These are phyloP conservation scores for Entomophthora muscae DNA, from an alignment of 371 early-diverging fungal species.

Conservation along the genomic window DNA sequence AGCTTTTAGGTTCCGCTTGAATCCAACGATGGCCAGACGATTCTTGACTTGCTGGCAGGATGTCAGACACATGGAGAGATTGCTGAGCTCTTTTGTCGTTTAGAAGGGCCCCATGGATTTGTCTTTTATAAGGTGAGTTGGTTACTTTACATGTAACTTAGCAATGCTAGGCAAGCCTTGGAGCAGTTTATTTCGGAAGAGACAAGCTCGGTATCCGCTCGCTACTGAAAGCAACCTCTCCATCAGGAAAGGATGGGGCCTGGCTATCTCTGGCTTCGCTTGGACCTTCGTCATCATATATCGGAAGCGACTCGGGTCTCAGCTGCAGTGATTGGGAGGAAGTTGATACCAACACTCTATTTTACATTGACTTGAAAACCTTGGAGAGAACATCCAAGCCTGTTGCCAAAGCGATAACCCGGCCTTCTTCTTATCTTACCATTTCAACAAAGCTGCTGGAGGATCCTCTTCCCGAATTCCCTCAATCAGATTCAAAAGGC, in stretches of 20 bases:
- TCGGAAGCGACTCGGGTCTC: neutral
- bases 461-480: neutral
- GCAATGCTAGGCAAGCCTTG: neutral
- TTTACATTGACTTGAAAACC: neutral
- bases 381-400: neutral
- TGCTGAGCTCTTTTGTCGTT: constrained; percentile 22
- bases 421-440: too few relatives aligned
- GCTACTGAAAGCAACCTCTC: constrained; percentile 4
- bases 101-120: constrained; percentile 66
- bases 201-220: constrained; percentile 11
- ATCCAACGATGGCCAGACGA: constrained; percentile 31
- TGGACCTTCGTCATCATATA: too few relatives aligned
- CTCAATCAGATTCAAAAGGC: constrained; percentile 9
- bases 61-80: constrained; percentile 13
- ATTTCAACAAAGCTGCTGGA: neutral
- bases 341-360: neutral
- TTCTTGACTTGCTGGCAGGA: constrained; percentile 23
- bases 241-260: constrained; percentile 9
- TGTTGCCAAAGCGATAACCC: neutral
- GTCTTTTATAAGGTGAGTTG: constrained; percentile 34
- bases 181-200: constrained; percentile 5
- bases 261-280: constrained; percentile 12
- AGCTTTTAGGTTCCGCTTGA: constrained; percentile 18
- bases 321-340: neutral
- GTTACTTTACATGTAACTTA: neutral